Base-by-base conservation (phyloP, 129 eudicot species). In the Helichrysum umbraculigerum region DNA sequence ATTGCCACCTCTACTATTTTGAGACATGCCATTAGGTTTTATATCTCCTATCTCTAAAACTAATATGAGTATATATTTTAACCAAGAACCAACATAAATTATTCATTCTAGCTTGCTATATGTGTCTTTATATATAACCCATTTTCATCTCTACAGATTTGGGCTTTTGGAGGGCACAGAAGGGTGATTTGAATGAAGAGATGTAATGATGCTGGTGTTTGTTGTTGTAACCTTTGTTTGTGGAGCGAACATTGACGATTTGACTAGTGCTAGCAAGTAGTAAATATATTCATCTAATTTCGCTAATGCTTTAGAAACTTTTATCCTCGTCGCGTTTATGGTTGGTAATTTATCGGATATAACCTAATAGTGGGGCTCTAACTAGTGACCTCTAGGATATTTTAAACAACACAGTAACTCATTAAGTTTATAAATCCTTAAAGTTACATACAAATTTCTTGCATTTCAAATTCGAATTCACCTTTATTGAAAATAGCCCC, bases 141-240 rank as follows among this genome's bases (percentile, higher is more conserved):
- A 44, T 11, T 44, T 9, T 44, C 16, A 44, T 44, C 16, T 44
- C 16, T 11, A 11, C 51, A 44, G 51, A 44, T 44, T 44, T 44
- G 51, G 51, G 51, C 51, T 10, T 44, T 44, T 44, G 51, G 51
- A 11, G 51, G 51, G 51, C 51, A 44, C 7, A 11, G 51, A 44
- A 44, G 51, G 10, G 51, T 94, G 82, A 86, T 86, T 73, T 91
- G 68, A 84, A 71, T 15, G 30, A 39, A 0, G 1, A 50, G 12
- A 34, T 52, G 20, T 14, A 51, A 52, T 10, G 5, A 52, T 14
- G 15, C 39, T 76, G 51, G 64, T 64, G 37, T 44, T 47, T 62
- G 50, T 42, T 66, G 57, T 56, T 32, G 72, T 76, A 17, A 67
- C 58, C 80, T 65, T 22, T 76, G 25, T 64, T 33, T 76, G 28